Conservation (phyloP, 805 yeast genomes). For the Brettanomyces custersianus region DNA sequence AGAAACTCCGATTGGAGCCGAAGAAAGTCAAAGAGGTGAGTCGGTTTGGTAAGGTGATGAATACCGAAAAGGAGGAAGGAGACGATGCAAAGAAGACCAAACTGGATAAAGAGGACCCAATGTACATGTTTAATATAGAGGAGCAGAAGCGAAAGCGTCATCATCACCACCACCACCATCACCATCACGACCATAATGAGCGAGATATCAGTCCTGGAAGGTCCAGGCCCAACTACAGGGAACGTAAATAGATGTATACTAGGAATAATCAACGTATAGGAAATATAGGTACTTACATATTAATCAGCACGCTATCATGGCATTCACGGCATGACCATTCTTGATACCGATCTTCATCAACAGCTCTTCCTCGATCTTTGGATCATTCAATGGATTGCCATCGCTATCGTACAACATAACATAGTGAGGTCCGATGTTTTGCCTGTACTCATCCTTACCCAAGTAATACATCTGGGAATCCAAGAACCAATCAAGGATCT, state of each 20-base stretch:
- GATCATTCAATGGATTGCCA: slow-evolving; percentile 14
- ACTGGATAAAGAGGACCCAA: slow-evolving; percentile 39
- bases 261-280: too few relatives aligned
- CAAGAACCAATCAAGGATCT: slow-evolving; percentile 46
- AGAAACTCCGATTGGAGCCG: slow-evolving; percentile 28
- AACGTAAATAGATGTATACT: not conserved
- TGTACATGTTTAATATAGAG: slow-evolving; percentile 28
- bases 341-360: slow-evolving; percentile 43
- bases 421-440: slow-evolving; percentile 16
- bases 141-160: slow-evolving; percentile 1
- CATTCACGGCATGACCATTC: slow-evolving; percentile 38
- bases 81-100: slow-evolving; percentile 8
- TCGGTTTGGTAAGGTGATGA: slow-evolving; percentile 16
- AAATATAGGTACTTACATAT: not conserved
- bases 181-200: slow-evolving; percentile 1
- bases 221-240: not conserved
- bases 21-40: not conserved
- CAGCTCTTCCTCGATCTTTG: slow-evolving; percentile 34
- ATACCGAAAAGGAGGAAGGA: not conserved
- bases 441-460: slow-evolving; percentile 9
- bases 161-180: slow-evolving; percentile 4
- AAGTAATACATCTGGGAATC: slow-evolving; percentile 28
- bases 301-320: slow-evolving; percentile 1
- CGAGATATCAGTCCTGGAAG: not conserved
- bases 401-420: slow-evolving; percentile 28